These are phyloP conservation scores for Pseudocercospora pini-densiflorae DNA, from an alignment of 2,329 filamentous ascomycete species.

Conservation along the genomic window DNA sequence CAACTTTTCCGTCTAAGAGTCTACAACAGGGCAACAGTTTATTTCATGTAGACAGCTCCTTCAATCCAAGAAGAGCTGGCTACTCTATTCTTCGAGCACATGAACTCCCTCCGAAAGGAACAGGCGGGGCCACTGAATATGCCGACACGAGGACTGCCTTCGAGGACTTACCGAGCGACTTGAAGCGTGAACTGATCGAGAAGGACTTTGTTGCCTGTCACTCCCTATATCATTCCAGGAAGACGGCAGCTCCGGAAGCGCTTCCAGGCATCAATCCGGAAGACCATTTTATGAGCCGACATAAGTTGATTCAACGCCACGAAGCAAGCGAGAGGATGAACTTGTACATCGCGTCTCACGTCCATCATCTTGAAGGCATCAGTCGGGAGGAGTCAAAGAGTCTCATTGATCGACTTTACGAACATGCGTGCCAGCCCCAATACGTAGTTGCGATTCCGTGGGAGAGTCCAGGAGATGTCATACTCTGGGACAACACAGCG, in stretches of 20 bases:
- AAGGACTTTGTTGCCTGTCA: constrained; percentile 56
- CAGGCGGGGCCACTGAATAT: constrained; percentile 59
- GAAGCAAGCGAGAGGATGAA: constrained; percentile 58
- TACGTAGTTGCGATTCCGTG: constrained; percentile 55
- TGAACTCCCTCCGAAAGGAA: constrained; percentile 52
- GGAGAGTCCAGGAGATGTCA: constrained; percentile 55
- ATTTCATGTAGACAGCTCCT: constrained; percentile 61
- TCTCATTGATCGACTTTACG: constrained; percentile 49
- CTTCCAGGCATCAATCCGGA: constrained; percentile 53
- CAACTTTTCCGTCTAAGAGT: not conserved
- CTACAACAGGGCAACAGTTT: constrained; percentile 32
- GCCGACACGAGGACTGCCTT: constrained; percentile 59
- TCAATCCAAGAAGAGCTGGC: constrained; percentile 59
- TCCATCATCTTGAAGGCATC: constrained; percentile 58
- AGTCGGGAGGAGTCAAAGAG: constrained; percentile 41
- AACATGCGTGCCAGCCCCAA: constrained; percentile 54
- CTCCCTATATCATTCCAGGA: constrained; percentile 59
- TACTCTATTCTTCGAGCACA: constrained; percentile 59
- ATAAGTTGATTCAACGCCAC: constrained; percentile 58
- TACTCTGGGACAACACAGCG: constrained; percentile 65
- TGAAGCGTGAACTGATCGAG: constrained; percentile 43
- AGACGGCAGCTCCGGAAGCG: constrained; percentile 55
- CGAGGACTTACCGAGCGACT: constrained; percentile 48
- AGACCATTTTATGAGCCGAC: constrained; percentile 46
- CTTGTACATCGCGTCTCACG: constrained; percentile 59